Base-by-base conservation (phyloP, 805 yeast species). In the Yamadazyma paraphyllophila region DNA sequence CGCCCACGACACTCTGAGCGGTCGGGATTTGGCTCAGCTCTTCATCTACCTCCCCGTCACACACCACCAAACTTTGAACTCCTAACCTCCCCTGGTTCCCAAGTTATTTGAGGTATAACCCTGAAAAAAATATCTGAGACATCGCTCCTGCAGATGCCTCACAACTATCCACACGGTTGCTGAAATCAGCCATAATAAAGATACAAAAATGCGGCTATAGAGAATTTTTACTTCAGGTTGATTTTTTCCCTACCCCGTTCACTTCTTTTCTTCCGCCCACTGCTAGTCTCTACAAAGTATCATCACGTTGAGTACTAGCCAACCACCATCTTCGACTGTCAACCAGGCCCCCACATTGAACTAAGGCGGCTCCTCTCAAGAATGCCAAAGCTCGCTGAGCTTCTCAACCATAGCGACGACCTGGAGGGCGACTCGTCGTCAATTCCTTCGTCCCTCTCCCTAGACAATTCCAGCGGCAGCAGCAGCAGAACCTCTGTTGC, bases 111-210 rank as follows among this genome's bases (percentile, higher is more conserved):
- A 4, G 33, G 25, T 7, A 7, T n/a, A 35, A 9, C 31, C 25
- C 11, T 12, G 13, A 5, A 42, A 37, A 41, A 34, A 44, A 39
- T 41, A 48, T 48, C 46, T 50, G 49, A 50, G 53, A 50, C 53
- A 47, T 40, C 25, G 16, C 9, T 31, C 51, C 53, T 50, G 53
- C 39, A 50, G 25, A 43, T 32, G 43, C 41, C 17, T 7, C 16
- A 29, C n/a, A n/a, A n/a, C 13, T 10, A 25, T 10, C 30, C 41
- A 16, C 41, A 29, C 33, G 34, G 41, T 46, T 46, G 44, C 49
- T 40, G 16, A 29, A 29, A 29, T 29, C 31, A 29, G 31, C 31
- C 31, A 29, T 29, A 29, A 29, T 31, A 25, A 35, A 36, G 44
- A 39, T 11, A 7, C 24, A 13, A 33, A 16, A 16, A 5, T 29